Base-by-base conservation (phyloP, 1,284 basidiomycete species). In the Sanghuangporus weigelae region DNA sequence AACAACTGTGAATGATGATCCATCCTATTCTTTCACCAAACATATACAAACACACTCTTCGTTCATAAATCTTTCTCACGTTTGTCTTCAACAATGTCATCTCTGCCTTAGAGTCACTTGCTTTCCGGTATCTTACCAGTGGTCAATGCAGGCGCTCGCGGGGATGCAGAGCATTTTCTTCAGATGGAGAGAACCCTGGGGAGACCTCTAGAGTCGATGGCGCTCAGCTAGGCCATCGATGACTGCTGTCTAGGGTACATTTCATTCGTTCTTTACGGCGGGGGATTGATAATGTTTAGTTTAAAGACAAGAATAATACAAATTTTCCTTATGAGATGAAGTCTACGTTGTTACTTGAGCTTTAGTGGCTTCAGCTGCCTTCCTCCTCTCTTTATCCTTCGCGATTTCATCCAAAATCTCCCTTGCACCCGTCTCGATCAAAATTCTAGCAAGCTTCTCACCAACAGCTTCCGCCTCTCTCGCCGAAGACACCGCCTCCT, bases 361-460 rank as follows among this genome's bases (percentile, higher is more conserved):
- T 16, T 2, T 60, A 62, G 58, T 59, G 40, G 67, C 57, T 55
- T 70, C 68, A 26, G 67, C 80, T 26, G 70, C 76, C 57, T 85
- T 82, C 63, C 84, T 78, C 63, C 76, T 78, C 67, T 81, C 82
- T 67, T 90, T 80, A 68, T 93, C 87, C 64, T 73, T 73, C 14
- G 84, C 88, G 69, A 96, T 90, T 62, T 91, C 90, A 35, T 92
- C 87, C 71, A 96, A 72, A 67, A 96, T 92, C 66, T 81, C 82
- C 71, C 80, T 81, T 16, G 90, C 95, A 1, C 95, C 95, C 1
- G 75, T 79, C 8, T 81, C 81, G 44, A 90, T 81, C 65, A 96
- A 74, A 14, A 77, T 75, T 65, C 74, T 75, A 1, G 92, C 95
- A 51, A 95, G 77, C 44, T 76, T 79, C 60, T 77, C 79, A 2